Percentiles rank a stretch among this genome's conserved stretches.
phyloP scores from a whole-genome alignment of 1,284 basidiomycete genomes.

The Cystobasidium slooffiae region DNA sequence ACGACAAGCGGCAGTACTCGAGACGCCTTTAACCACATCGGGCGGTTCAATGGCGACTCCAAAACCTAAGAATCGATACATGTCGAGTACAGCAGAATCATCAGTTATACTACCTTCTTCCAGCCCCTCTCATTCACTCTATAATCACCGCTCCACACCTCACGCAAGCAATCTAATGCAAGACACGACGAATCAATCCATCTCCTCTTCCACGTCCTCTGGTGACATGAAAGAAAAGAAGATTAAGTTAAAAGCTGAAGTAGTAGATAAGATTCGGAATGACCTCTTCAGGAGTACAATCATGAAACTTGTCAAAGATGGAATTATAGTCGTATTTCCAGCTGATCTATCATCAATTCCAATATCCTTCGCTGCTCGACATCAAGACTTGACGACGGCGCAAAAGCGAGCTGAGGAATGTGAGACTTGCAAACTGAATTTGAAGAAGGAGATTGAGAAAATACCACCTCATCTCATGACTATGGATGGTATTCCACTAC shows the following conservation, averaged over 20 bases:
- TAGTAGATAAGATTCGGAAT: constrained; percentile 5
- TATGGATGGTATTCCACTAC: constrained; percentile 6
- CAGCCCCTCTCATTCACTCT: neutral
- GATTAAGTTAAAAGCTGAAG: neutral
- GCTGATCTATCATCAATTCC: constrained; percentile 8
- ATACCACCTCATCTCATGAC: constrained; percentile 13
- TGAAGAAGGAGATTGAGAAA: neutral
- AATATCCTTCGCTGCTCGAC: neutral
- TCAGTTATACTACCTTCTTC: constrained; percentile 17
- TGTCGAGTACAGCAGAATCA: neutral
- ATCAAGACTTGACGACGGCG: too few species aligned
- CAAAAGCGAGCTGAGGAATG: neutral
- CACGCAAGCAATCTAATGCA: neutral
- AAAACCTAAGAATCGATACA: neutral
- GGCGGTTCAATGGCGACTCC: neutral
- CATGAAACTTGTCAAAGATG: constrained; percentile 29
- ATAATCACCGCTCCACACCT: neutral
- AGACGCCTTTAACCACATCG: neutral
- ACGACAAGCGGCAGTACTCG: neutral
- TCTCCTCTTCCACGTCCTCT: neutral
- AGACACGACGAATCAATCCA: constrained; percentile 7
- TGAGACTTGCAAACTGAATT: neutral
- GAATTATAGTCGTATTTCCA: constrained; percentile 9
- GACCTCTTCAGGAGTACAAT: constrained; percentile 35
- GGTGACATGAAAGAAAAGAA: neutral